Evolutionary conservation across 306 rosid species (phyloP), one percentile per base, ranked within the genome.

Genomic region (Pterocarpus macrocarpus): DNA sequence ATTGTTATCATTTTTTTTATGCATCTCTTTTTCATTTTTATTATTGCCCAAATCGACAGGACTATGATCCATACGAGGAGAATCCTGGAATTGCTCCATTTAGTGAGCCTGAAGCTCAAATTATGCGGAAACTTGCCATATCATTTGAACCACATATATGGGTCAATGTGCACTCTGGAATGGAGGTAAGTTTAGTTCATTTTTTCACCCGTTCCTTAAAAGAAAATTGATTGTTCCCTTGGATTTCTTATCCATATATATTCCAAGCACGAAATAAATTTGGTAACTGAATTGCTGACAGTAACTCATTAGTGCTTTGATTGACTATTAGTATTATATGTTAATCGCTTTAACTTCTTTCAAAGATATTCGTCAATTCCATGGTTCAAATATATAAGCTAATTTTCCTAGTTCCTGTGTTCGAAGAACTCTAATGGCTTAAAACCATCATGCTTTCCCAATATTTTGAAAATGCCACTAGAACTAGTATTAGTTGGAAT

Each of bases 151-250:
- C 99, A 16, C 98, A 96, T 83, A 52, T 96, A 77, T 96, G 99
- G 99, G 64, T 93, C 81, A 96, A 96, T 71, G 92, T 96, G 82
- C 99, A 96, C 91, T 96, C 99, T 33, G 99, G 99, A 80, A 96
- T 96, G 99, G 97, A 96, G 94, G 99, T 90, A 79, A 77, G 69
- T 75, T 81, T 35, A 43, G 45, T 49, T 64, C 57, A 41, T 61
- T 45, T 77, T 79, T 76, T 41, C 64, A 34, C 39, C 43, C 11
- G 11, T 73, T 69, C 38, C 41, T 38, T 45, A 36, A 53, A 78
- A 17, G 15, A 71, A 69, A 78, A 79, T 64, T 43, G 36, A 33
- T 47, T 76, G 53, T 65, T 34, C 45, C 59, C 69, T 39, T 49
- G 13, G 45, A 67, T 17, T 64, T 72, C 78, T 72, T 88, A 73